A percentile compares a stretch with the other conserved stretches of the same genome.
Evolutionary conservation across 2,329 filamentous ascomycete species (phyloP).

Genomic region (Talaromyces atroroseus): DNA sequence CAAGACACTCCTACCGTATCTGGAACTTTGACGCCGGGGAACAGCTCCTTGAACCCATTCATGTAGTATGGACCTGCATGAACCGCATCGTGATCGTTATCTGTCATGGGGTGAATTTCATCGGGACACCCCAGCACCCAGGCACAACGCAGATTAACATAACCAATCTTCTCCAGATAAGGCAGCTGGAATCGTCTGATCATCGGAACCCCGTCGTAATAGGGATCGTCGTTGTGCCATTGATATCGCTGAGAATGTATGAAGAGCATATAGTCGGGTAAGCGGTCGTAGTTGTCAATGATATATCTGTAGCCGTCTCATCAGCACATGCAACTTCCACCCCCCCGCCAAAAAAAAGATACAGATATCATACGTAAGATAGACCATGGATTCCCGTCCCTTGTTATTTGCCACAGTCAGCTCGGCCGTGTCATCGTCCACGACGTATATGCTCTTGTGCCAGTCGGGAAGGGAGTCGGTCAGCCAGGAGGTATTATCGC

Average conservation of each 20-base stretch:
- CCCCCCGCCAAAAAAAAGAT: background rate
- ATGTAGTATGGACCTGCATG: constrained; percentile 48
- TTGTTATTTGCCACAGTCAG: constrained; percentile 46
- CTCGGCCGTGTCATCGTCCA: constrained; percentile 44
- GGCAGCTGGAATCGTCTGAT: constrained; percentile 45
- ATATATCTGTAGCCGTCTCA: constrained; percentile 33
- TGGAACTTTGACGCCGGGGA: constrained; percentile 38
- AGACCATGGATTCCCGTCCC: constrained; percentile 41
- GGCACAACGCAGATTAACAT: constrained; percentile 50
- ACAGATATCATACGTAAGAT: constrained; percentile 33
- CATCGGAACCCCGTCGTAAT: constrained; percentile 47
- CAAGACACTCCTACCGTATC: constrained; percentile 46
- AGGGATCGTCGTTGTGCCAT: constrained; percentile 49
- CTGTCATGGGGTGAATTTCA: constrained; percentile 45
- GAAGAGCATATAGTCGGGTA: constrained; percentile 38
- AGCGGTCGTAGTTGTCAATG: constrained; percentile 37
- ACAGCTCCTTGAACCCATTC: constrained; percentile 46
- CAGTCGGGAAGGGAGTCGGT: constrained; percentile 39
- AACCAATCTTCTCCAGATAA: constrained; percentile 46
- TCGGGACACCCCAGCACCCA: constrained; percentile 49
- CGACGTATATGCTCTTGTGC: constrained; percentile 52
- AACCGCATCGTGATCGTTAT: constrained; percentile 38
- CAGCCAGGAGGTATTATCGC: constrained; percentile 37
- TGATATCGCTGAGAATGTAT: constrained; percentile 37
- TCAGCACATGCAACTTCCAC: background rate